These are phyloP conservation scores for Diaporthe ampelina DNA, from an alignment of 2,329 filamentous ascomycete genomes.

Conservation along the genomic window DNA sequence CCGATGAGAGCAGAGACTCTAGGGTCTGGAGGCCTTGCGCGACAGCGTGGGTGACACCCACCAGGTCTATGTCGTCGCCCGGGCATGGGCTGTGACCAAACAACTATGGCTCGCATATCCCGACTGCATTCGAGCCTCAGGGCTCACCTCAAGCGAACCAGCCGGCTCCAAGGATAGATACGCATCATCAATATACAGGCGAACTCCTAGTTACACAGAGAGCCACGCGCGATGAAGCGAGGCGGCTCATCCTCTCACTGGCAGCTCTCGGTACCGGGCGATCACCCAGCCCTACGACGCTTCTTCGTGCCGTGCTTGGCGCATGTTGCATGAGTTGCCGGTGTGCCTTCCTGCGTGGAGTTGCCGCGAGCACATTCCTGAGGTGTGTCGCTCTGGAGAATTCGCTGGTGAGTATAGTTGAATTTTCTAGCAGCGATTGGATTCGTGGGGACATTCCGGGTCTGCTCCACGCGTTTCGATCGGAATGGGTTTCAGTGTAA, in stretches of 20 bases:
- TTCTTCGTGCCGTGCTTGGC: slow-evolving; percentile 23
- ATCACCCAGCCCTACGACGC: slow-evolving; percentile 25
- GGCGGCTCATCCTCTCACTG: neutral
- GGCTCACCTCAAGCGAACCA: neutral
- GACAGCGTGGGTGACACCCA: neutral
- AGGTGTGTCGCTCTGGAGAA: neutral
- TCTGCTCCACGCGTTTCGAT: neutral
- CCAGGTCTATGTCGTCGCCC: neutral
- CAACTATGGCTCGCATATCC: neutral
- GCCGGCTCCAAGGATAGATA: neutral
- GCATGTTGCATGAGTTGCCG: slow-evolving; percentile 13
- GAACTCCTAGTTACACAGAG: neutral
- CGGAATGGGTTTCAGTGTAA: neutral
- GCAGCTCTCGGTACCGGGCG: slow-evolving; percentile 6
- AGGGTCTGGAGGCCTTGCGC: neutral
- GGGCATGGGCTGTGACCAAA: neutral
- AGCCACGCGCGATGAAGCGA: neutral
- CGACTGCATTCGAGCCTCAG: neutral
- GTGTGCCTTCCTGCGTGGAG: slow-evolving; percentile 1
- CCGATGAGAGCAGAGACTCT: neutral
- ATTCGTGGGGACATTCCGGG: neutral
- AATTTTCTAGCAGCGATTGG: neutral
- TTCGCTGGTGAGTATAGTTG: neutral
- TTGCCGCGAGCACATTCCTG: slow-evolving; percentile 3
- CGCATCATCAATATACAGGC: neutral